phyloP scores from a whole-genome alignment of 2,329 filamentous ascomycete genomes.

The Bertia moriformis region DNA sequence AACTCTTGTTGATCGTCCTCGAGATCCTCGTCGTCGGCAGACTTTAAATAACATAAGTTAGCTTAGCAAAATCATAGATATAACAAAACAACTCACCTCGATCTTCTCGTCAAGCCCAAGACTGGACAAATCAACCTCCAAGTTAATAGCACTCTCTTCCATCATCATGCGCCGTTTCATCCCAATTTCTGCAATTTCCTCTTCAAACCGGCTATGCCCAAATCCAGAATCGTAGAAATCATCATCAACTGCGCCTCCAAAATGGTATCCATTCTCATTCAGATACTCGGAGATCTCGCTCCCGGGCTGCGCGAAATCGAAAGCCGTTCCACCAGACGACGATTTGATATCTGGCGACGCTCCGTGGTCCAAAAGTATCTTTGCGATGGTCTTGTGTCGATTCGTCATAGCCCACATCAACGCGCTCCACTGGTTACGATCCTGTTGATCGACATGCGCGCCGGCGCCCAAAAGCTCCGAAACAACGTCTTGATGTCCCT shows the following conservation, averaged over 20 bases:
- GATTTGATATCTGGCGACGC: constrained; percentile 95
- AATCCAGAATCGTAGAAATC: constrained; percentile 93
- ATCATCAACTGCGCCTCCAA: constrained; percentile 66
- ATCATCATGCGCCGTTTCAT: constrained; percentile 97
- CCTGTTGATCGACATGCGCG: constrained; percentile 80
- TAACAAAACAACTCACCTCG: constrained; percentile 54
- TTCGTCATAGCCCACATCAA: constrained; percentile 99
- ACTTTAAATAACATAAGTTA: background rate
- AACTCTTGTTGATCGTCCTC: constrained; percentile 84
- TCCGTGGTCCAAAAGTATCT: constrained; percentile 78
- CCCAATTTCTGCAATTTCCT: constrained; percentile 93
- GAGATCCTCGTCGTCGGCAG: constrained; percentile 53
- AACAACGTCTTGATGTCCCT: constrained; percentile 84
- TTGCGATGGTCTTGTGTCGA: constrained; percentile 87
- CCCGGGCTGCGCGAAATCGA: constrained; percentile 88
- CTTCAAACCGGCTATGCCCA: constrained; percentile 84
- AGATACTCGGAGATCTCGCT: constrained; percentile 95
- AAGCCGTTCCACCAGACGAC: constrained; percentile 79
- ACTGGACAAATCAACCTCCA: constrained; percentile 92
- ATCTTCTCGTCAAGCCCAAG: constrained; percentile 90
- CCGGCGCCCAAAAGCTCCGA: constrained; percentile 70
- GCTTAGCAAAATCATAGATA: too few relatives aligned
- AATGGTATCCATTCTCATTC: constrained; percentile 83
- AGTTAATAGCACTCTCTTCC: constrained; percentile 77
- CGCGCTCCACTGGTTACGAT: constrained; percentile 92